Conservation (phyloP, 345 rosid species). For the Combretum micranthum region DNA sequence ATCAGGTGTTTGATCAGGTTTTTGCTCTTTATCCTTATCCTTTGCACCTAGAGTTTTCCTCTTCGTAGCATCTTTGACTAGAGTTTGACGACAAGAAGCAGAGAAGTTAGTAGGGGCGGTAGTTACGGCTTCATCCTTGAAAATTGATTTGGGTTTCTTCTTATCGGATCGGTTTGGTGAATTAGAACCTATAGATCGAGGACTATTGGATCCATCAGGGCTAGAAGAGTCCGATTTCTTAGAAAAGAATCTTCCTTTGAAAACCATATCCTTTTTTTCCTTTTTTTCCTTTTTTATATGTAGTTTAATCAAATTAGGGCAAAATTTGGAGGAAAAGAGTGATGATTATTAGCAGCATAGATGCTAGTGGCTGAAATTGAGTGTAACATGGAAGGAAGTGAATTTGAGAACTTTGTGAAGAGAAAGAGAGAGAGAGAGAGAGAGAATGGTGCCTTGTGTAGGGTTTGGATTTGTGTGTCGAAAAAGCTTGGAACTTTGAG, state of each 20-base stretch:
- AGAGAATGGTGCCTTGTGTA: neutral
- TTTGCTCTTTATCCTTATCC: constrained; percentile 20
- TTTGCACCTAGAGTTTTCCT: constrained; percentile 57
- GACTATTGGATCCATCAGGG: constrained; percentile 84
- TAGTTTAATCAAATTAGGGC: neutral
- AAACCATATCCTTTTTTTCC: constrained; percentile 87
- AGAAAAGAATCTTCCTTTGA: constrained; percentile 93
- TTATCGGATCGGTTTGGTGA: constrained; percentile 88
- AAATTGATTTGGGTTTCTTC: constrained; percentile 65
- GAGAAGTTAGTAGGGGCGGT: constrained; percentile 9
- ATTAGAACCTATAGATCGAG: constrained; percentile 78
- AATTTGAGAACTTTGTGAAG: neutral
- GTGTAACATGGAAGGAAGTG: neutral
- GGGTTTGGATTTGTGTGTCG: constrained; percentile 5
- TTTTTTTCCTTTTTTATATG: too few relatives aligned
- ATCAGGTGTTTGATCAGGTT: constrained; percentile 14
- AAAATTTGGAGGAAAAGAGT: neutral
- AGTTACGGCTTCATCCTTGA: constrained; percentile 36
- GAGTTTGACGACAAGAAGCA: constrained; percentile 39
- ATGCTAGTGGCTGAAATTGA: neutral
- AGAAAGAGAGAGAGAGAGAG: neutral
- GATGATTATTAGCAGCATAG: neutral
- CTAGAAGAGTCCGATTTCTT: constrained; percentile 84
- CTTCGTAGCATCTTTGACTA: constrained; percentile 50
- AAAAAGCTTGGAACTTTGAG: neutral